Evolutionary conservation across 2,329 filamentous ascomycete species (phyloP).

Genomic region (Phaeosphaeria sp.): DNA sequence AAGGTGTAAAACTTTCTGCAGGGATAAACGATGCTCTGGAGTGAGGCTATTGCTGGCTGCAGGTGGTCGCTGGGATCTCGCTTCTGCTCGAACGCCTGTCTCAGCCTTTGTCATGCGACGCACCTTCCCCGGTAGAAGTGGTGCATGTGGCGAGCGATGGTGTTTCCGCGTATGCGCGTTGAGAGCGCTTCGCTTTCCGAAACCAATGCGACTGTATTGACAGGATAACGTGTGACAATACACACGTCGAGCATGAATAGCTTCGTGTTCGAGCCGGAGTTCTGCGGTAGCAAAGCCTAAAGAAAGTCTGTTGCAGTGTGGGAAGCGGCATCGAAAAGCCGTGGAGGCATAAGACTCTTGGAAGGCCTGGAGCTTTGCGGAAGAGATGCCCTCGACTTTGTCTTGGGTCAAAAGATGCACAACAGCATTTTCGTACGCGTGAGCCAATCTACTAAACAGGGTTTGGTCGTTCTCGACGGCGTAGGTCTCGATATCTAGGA

Average conservation of each 20-base stretch:
- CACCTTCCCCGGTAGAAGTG: no score
- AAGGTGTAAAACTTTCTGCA: constrained; percentile 79
- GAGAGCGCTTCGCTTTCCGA: constrained; percentile 5
- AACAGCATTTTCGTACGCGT: constrained; percentile 1
- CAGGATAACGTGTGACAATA: constrained; percentile 9
- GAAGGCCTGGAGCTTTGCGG: constrained; percentile 5
- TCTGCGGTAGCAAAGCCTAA: constrained; percentile 7
- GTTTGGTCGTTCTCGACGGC: constrained; percentile 5
- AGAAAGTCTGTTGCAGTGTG: constrained; percentile 4
- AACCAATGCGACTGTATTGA: constrained; percentile 11
- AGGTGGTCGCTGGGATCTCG: no score
- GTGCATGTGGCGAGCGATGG: background rate
- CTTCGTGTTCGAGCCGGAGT: constrained; percentile 8
- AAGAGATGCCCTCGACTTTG: background rate
- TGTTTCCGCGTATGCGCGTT: constrained; percentile 7
- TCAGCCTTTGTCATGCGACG: no score
- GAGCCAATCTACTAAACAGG: constrained; percentile 7
- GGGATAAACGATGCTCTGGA: constrained; percentile 72
- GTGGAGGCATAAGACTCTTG: constrained; percentile 13
- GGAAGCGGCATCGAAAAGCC: constrained; percentile 17
- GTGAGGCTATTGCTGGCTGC: constrained; percentile 74
- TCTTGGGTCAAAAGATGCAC: background rate
- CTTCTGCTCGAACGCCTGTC: no score
- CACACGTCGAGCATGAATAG: constrained; percentile 5
- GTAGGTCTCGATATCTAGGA: constrained; percentile 7